phyloP scores from a whole-genome alignment of 2,329 filamentous ascomycete species.

The Chrysoporthe puriensis region DNA sequence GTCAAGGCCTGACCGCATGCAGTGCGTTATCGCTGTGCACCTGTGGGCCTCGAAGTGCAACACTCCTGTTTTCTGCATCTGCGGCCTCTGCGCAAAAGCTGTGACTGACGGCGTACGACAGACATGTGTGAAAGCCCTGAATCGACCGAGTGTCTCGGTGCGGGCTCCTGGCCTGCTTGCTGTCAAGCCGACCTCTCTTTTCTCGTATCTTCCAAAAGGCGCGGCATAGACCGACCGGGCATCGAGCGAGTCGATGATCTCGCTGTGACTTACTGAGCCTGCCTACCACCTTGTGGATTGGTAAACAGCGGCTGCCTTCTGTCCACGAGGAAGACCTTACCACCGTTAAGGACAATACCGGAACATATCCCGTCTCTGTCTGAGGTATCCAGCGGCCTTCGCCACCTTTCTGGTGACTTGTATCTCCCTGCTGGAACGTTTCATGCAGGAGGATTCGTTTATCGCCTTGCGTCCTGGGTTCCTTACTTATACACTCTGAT shows the following conservation, averaged over 20 bases:
- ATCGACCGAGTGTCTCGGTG: constrained; percentile 18
- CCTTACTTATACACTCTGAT: background rate
- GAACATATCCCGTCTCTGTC: background rate
- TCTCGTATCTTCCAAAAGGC: background rate
- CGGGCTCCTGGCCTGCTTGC: background rate
- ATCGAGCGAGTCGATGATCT: background rate
- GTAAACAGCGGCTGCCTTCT: background rate
- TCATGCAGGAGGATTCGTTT: background rate
- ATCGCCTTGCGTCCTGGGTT: background rate
- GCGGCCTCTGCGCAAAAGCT: background rate
- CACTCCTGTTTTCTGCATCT: background rate
- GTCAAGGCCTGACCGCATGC: background rate
- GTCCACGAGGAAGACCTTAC: background rate
- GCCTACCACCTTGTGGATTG: background rate
- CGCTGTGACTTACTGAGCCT: background rate
- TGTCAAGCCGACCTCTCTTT: background rate
- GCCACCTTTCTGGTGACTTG: background rate
- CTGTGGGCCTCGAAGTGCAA: background rate
- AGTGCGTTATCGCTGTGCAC: background rate
- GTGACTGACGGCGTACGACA: constrained; percentile 1
- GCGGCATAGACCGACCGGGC: background rate
- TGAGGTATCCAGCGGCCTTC: background rate
- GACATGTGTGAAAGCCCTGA: constrained; percentile 5
- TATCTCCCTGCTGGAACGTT: background rate
- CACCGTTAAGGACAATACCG: background rate